phyloP scores from a whole-genome alignment of 352 stramenopile species.

The Phytophthora megakarya region DNA sequence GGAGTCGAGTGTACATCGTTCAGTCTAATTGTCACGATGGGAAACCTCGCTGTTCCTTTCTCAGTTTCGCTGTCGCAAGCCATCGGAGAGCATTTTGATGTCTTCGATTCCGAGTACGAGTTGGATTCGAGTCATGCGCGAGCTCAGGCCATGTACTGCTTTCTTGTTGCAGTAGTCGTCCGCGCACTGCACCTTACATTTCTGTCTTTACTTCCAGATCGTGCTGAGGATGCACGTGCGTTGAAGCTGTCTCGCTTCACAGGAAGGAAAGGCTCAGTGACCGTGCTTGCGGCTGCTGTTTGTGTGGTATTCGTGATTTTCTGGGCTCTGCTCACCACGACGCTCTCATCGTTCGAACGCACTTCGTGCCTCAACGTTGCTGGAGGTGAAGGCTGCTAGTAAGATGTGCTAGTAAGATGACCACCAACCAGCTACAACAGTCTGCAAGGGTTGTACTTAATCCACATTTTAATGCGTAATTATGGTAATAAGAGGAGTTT shows the following conservation, averaged over 20 bases:
- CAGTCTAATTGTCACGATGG: slow-evolving; percentile 54
- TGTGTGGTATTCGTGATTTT: slow-evolving; percentile 48
- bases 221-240: slow-evolving; percentile 38
- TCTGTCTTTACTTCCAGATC: slow-evolving; percentile 50
- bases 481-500: neutral
- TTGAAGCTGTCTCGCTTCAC: slow-evolving; percentile 38
- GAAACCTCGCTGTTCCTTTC: slow-evolving; percentile 60
- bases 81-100: slow-evolving; percentile 66
- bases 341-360: slow-evolving; percentile 53
- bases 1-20: slow-evolving; percentile 57
- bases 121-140: slow-evolving; percentile 48
- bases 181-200: slow-evolving; percentile 38
- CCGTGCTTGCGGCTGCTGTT: slow-evolving; percentile 34
- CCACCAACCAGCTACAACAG: slow-evolving; percentile 6
- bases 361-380: slow-evolving; percentile 70
- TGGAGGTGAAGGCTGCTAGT: slow-evolving; percentile 66
- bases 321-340: slow-evolving; percentile 58
- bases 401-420: slow-evolving; percentile 38
- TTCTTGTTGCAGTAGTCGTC: slow-evolving; percentile 49
- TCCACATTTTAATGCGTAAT: neutral
- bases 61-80: slow-evolving; percentile 65
- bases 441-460: slow-evolving; percentile 19
- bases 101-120: slow-evolving; percentile 58
- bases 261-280: slow-evolving; percentile 22
- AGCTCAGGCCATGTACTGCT: slow-evolving; percentile 50